Base-by-base conservation (phyloP, 164 flowering plant species). In the Annona squamosa region DNA sequence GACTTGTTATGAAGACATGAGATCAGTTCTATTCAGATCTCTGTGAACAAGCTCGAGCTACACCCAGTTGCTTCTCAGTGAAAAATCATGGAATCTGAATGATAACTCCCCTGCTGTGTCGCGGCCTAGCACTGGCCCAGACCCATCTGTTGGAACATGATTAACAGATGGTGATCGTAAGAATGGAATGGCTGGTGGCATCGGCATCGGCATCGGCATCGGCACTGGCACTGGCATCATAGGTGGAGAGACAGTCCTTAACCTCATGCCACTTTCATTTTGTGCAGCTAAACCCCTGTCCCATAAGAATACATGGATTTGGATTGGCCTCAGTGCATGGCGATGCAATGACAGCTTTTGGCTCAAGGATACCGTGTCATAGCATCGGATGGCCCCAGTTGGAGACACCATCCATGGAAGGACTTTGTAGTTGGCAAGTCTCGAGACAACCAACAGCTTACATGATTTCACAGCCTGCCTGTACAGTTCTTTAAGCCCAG, bases 321-420 rank as follows among this genome's bases (percentile, higher is more conserved):
- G 76, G 12, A 94, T 89, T 1, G 99, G 87, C 12, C 84, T 85
- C 71, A 82, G 81, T 4, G 97, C 91, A 64, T 92, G 97, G 12
- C 95, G 86, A 80, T 94, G 99, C 73, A 94, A 77, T 1, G 99
- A 94, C 66, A 92, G 92, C 80, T 92, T 94, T 74, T 88, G 97
- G 85, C 99, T 92, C 37, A 94, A 87, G 1, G 97, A 94, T 44
- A 94, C 86, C 0, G 99, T 94, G 82, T 94, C 99, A 45, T 77
- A 94, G 73, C 99, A 94, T 72, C 97, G 81, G 42, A 94, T 70
- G 3, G 92, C 97, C 2, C 99, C 97, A 1, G 88, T 76, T 1
- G 91, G 82, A 12, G 99, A 90, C 64, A 92, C 97, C 86, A 94
- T 87, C 99, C 99, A 94, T 3, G 99, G 99, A 41, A 94, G 94